Evolutionary conservation across 495 filamentous ascomycete species (phyloP).

Genomic region (Filosporella fistucella): DNA sequence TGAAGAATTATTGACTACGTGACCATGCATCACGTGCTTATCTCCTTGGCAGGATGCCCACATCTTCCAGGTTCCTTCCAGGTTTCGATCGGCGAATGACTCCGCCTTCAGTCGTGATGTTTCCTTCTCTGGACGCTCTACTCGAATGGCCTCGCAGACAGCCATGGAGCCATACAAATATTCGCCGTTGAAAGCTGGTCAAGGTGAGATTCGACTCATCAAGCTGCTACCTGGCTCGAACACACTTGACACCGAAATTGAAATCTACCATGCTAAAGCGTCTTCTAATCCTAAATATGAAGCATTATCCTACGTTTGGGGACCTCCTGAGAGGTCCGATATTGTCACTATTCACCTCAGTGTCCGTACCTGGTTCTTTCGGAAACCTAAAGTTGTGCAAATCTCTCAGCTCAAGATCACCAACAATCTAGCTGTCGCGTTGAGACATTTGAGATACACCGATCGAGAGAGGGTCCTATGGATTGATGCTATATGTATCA

Average conservation of each 20-base stretch:
- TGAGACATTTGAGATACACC: neutral
- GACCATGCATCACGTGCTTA: too few relatives aligned
- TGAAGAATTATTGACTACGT: too few relatives aligned
- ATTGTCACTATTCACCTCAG: neutral
- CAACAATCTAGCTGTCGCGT: neutral
- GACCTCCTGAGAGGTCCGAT: neutral
- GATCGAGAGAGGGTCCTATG: neutral
- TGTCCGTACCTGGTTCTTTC: neutral
- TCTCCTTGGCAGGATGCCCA: too few relatives aligned
- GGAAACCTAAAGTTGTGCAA: neutral
- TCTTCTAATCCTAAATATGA: neutral
- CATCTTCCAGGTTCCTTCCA: too few relatives aligned
- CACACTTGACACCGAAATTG: neutral
- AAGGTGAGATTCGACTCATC: neutral
- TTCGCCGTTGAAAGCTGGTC: neutral
- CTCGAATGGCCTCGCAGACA: too few relatives aligned
- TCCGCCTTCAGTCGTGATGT: too few relatives aligned
- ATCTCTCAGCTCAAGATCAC: neutral
- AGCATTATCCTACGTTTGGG: slow-evolving; percentile 3
- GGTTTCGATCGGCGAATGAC: too few relatives aligned
- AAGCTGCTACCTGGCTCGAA: neutral
- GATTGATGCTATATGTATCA: slow-evolving; percentile 22
- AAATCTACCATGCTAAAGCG: neutral
- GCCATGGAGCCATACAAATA: slow-evolving; percentile 1
- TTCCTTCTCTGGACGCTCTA: too few relatives aligned